Evolutionary conservation across 2,329 filamentous ascomycete species (phyloP), one percentile per base, ranked within the genome.

Genomic region (Cadophora sp.): DNA sequence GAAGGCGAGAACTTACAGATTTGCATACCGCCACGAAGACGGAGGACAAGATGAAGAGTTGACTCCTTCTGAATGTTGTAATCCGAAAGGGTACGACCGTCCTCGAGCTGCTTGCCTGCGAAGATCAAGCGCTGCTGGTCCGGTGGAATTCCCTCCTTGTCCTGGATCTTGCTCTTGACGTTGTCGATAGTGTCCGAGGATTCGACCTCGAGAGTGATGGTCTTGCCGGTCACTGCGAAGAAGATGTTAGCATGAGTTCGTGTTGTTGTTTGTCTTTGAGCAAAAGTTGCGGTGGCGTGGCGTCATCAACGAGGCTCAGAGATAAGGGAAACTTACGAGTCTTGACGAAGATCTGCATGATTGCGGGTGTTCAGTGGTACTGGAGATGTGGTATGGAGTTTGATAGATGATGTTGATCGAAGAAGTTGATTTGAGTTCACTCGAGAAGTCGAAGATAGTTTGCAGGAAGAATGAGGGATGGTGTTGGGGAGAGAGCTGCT

Each of bases 101-200:
- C 95, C 81, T 98, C 95, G 4, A 97, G 89, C 80, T 97, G 94
- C 87, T 97, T 97, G 67, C 94, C 95, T 55, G 94, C 94, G 75
- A 97, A 97, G 80, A 97, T 97, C 74, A 97, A 82, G 76, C 94
- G 95, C 85, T 97, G 94, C 83, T 98, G 94, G 79, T 97, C 94
- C 12, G 94, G 94, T 58, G 94, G 95, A 66, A 97, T 97, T 29
- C 94, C 94, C 82, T 97, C 94, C 88, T 97, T 97, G 78, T 97
- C 94, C 82, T 97, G 94, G 53, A 97, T 97, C 88, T 97, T 97
- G 62, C 87, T 89, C 89, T 97, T 97, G 48, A 97, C 94, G 71
- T 97, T 98, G 91, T 98, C 95, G 86, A 98, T 98, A 81, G 95
- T 98, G 86, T 98, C 96, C 81, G 91, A 95, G 80, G 94, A 97